These are phyloP conservation scores for Leptographium lundbergii DNA, from an alignment of 2,329 filamentous ascomycete species.

Conservation along the genomic window DNA sequence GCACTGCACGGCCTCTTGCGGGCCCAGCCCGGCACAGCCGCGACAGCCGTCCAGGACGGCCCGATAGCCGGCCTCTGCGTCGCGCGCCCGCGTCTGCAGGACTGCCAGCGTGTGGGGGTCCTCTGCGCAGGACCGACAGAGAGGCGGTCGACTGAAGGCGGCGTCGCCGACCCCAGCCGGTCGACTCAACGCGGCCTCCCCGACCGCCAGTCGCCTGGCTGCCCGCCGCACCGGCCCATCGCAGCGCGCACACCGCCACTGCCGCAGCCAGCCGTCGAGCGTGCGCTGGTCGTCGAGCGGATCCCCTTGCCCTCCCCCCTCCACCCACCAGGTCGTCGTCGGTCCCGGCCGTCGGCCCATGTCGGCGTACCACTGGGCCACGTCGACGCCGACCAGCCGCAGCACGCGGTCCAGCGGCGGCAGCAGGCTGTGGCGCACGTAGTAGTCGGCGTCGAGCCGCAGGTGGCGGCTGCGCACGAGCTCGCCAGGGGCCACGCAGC, in stretches of 20 bases:
- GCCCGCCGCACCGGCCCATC: conserved; percentile 33
- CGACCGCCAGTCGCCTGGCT: neutral
- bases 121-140: conserved; percentile 44
- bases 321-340: neutral
- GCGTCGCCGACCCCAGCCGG: too few relatives aligned
- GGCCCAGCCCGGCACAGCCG: conserved; percentile 62
- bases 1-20: conserved; percentile 67
- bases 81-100: conserved; percentile 49
- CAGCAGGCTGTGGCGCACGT: conserved; percentile 91
- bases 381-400: conserved; percentile 80
- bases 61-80: conserved; percentile 48
- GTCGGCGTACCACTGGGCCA: conserved; percentile 85
- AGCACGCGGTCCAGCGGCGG: conserved; percentile 93
- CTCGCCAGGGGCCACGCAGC: conserved; percentile 78
- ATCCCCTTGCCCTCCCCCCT: too few relatives aligned
- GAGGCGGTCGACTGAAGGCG: conserved; percentile 20
- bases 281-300: conserved; percentile 46
- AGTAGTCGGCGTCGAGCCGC: conserved; percentile 87
- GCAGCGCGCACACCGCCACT: conserved; percentile 69
- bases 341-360: conserved; percentile 56
- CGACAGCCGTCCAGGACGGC: conserved; percentile 64
- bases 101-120: conserved; percentile 48
- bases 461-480: conserved; percentile 58
- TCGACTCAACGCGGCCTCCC: too few relatives aligned
- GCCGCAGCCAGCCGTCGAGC: conserved; percentile 87